Evolutionary conservation across 805 yeast genomes (phyloP), one percentile per base, ranked within the genome.

Genomic region (Metschnikowia koreensis): DNA sequence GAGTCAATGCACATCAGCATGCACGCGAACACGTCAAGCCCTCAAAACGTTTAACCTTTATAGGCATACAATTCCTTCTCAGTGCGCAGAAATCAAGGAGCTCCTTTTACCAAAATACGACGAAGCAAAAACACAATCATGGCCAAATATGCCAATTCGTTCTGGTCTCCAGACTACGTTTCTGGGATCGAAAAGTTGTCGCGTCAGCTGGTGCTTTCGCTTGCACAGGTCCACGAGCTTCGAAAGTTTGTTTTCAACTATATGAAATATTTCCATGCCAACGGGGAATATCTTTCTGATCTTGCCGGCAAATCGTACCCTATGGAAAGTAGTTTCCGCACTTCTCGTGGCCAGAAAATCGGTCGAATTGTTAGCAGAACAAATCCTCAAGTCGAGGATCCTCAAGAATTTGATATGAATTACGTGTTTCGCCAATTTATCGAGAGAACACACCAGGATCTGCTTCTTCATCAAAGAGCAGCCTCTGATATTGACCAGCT

Each of bases 91-190:
- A n/a, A n/a, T n/a, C n/a, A n/a, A n/a, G n/a, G n/a, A n/a, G n/a
- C n/a, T n/a, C n/a, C n/a, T n/a, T 17, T 17, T 38, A 1, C 38
- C 16, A 16, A 38, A 39, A 37, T 29, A n/a, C 34, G 10, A 13
- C 33, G 38, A 46, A n/a, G 4, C 31, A 22, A 15, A 16, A 33
- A 31, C 3, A 26, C n/a, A 13, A 44, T 9, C 15, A 48, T 50
- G 53, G 27, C 57, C 37, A 39, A 16, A 42, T 73, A 69, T 54
- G 66, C 75, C 47, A 73, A 74, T 54, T 31, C 61, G 38, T 75
- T 69, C 61, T 75, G 79, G 77, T 68, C 77, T 3, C 56, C 77
- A 1, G 79, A 75, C 61, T 72, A 70, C 47, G 61, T 59, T 34
- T 56, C 73, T 4, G 75, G 77, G 6, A 66, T 74, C 16, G 70